Percentiles rank a stretch among this genome's conserved stretches.
phyloP scores from a whole-genome alignment of 768 basidiomycete species.

The Russula foetens region DNA sequence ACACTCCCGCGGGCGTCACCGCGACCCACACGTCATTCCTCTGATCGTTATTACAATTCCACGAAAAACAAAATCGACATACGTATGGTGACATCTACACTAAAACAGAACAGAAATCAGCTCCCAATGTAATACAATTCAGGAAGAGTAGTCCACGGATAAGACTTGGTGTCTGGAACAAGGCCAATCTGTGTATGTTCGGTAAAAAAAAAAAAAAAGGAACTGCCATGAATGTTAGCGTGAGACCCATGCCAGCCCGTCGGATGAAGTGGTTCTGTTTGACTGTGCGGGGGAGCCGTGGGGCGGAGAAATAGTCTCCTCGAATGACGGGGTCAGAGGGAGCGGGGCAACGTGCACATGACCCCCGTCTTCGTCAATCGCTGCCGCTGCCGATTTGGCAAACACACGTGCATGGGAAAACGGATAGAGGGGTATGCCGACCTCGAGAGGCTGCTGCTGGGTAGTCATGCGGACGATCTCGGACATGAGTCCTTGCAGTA shows the following conservation, averaged over 20 bases:
- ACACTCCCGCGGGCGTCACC: too few species aligned
- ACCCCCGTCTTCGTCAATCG: slow-evolving; percentile 27
- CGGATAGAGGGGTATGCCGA: slow-evolving; percentile 73
- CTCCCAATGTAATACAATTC: not conserved
- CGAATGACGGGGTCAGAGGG: slow-evolving; percentile 32
- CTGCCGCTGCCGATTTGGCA: slow-evolving; percentile 38
- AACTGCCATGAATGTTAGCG: not conserved
- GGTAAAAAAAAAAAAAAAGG: not conserved
- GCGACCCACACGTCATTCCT: too few species aligned
- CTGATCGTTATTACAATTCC: not conserved
- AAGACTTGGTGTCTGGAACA: not conserved
- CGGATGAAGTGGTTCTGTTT: slow-evolving; percentile 16
- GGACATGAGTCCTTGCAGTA: slow-evolving; percentile 76
- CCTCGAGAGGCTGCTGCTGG: slow-evolving; percentile 72
- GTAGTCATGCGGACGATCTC: slow-evolving; percentile 79
- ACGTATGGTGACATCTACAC: not conserved
- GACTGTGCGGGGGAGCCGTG: slow-evolving; percentile 15
- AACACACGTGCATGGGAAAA: slow-evolving; percentile 67
- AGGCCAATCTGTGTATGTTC: too few species aligned
- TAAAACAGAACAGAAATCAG: not conserved
- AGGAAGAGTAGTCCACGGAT: not conserved
- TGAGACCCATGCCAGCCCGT: slow-evolving; percentile 4
- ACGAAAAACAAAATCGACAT: not conserved
- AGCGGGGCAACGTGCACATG: slow-evolving; percentile 29
- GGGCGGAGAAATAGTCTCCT: slow-evolving; percentile 22